phyloP scores from a whole-genome alignment of 2,329 filamentous ascomycete species.

The Fusarium ramigenum region DNA sequence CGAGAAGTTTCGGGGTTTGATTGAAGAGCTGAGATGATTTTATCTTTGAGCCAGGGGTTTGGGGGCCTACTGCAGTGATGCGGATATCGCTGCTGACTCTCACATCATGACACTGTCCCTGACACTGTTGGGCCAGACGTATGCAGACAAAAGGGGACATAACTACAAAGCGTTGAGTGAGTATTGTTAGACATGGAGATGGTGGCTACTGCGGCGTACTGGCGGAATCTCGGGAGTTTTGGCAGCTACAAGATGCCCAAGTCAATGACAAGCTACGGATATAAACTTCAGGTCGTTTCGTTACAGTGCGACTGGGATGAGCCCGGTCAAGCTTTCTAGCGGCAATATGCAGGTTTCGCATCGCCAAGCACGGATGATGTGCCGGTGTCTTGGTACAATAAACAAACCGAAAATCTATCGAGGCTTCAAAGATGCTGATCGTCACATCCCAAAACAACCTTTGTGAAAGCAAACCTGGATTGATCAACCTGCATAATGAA shows the following conservation, averaged over 20 bases:
- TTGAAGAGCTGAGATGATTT: background rate
- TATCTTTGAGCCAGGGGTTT: too few species aligned
- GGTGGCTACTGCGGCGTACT: too few species aligned
- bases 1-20: background rate
- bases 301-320: rapidly evolving
- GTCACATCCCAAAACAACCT: too few species aligned
- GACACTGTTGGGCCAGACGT: too few species aligned
- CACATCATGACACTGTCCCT: background rate
- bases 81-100: background rate
- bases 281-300: background rate
- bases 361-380: background rate
- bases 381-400: background rate
- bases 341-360: background rate
- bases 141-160: background rate
- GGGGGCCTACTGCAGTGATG: too few species aligned
- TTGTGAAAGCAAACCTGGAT: too few species aligned
- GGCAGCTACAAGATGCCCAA: too few species aligned
- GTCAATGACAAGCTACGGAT: background rate
- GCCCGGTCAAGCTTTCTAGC: background rate
- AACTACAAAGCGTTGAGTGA: rapidly evolving
- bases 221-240: background rate
- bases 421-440: rapidly evolving
- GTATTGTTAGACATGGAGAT: too few species aligned
- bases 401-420: rapidly evolving
- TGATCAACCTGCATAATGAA: too few species aligned